Percentiles rank a stretch among this genome's conserved stretches.
These are phyloP conservation scores for Amanita subjunquillea DNA, from an alignment of 768 basidiomycete species.

Conservation along the genomic window DNA sequence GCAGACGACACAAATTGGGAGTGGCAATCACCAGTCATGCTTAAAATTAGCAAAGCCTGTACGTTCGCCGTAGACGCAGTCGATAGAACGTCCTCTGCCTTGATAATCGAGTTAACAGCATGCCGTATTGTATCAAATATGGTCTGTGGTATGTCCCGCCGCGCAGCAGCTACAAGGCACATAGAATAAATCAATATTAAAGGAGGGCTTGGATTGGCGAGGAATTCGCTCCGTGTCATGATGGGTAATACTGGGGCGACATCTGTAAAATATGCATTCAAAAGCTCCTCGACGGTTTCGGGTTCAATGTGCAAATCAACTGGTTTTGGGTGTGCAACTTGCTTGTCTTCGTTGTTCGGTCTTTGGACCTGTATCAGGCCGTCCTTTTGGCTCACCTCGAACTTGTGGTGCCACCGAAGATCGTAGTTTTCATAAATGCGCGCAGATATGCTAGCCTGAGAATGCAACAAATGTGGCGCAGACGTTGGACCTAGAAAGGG, in stretches of 20 bases:
- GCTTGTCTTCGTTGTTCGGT: constrained; percentile 45
- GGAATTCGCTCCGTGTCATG: constrained; percentile 81
- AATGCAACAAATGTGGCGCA: constrained; percentile 79
- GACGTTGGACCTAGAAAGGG: constrained; percentile 72
- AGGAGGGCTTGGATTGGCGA: constrained; percentile 61
- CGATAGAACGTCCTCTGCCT: constrained; percentile 84
- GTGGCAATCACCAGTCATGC: constrained; percentile 86
- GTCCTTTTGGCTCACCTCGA: constrained; percentile 79
- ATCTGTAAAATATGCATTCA: constrained; percentile 90
- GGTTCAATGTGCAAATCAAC: constrained; percentile 68
- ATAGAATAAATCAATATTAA: constrained; percentile 87
- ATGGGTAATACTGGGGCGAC: constrained; percentile 84
- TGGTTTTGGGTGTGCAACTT: constrained; percentile 45
- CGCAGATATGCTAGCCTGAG: constrained; percentile 77
- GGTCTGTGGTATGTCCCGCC: constrained; percentile 71
- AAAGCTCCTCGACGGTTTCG: constrained; percentile 67
- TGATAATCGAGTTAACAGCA: constrained; percentile 78
- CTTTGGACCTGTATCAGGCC: constrained; percentile 80
- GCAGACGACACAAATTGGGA: constrained; percentile 83
- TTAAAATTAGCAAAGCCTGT: constrained; percentile 76
- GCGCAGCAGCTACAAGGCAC: constrained; percentile 84
- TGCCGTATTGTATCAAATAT: constrained; percentile 88
- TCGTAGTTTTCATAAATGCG: constrained; percentile 84
- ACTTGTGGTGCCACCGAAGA: constrained; percentile 77
- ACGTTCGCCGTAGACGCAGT: constrained; percentile 81